Base-by-base conservation (phyloP, 2,329 filamentous ascomycete genomes). In the Lasiodiplodia sp. region DNA sequence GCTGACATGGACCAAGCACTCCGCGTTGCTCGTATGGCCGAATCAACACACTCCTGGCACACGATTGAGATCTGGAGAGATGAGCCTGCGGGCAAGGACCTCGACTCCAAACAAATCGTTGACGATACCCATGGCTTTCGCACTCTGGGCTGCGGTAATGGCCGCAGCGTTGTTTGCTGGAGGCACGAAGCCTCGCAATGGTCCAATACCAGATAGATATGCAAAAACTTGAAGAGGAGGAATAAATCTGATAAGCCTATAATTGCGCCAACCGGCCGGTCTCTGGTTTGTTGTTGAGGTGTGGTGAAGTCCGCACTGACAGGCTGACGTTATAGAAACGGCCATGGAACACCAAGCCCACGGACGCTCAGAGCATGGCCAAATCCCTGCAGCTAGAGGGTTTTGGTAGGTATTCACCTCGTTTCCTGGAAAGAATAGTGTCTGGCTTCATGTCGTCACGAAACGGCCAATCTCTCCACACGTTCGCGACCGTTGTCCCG, bases 21-120 rank as follows among this genome's bases (percentile, higher is more conserved):
- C 5, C 83, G 92, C 14, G 90, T 96, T 2, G 84, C 86, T 1
- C 80, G 88, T 75, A 86, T 84, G 72, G 80, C 68, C n/a, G 64
- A 69, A 12, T 69, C 66, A 14, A 56, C 70, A 25, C 12, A 68
- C 28, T 56, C 72, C 0, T 83, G 76, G 75, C 77, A 80, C 2
- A 75, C 76, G 2, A 77, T 90, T 2, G 89, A 94, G 77, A 83
- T 94, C 5, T 95, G 92, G 92, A 82, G 90, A 67, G 92, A 95
- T 76, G 87, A 68, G 37, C 67, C 67, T 5, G 28, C 25, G 0
- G 85, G 86, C 73, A 68, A 80, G 53, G 70, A 72, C 14, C 72
- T 79, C 0, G 71, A 71, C 0, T 44, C 49, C 14, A 21, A 23
- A 8, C 65, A 18, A 31, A 21, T 57, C 16, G 18, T 56, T 40